phyloP scores from a whole-genome alignment of 164 flowering plant genomes.

The Dillenia turbinata region DNA sequence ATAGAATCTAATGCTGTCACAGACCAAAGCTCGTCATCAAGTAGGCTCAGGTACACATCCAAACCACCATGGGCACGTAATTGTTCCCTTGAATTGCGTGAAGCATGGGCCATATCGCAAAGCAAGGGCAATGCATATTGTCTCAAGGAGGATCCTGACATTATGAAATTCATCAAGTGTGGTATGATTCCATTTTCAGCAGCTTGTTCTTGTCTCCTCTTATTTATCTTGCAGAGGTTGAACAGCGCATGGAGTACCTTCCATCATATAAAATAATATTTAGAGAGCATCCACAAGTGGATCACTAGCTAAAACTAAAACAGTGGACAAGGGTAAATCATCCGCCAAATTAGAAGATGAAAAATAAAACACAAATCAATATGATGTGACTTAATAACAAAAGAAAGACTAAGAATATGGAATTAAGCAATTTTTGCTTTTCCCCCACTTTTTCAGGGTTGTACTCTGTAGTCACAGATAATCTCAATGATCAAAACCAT shows the following conservation, averaged over 20 bases:
- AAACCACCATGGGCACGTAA: slow-evolving; percentile 91
- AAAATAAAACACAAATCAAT: no score
- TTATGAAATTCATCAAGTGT: slow-evolving; percentile 87
- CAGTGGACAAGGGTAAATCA: no score
- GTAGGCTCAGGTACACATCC: slow-evolving; percentile 91
- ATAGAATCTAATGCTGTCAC: slow-evolving; percentile 92
- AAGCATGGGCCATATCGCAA: slow-evolving; percentile 99
- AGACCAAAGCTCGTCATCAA: slow-evolving; percentile 93
- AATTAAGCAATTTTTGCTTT: no score
- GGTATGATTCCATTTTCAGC: slow-evolving; percentile 99
- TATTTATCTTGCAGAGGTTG: slow-evolving; percentile 96
- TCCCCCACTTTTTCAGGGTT: no score
- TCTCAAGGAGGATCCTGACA: slow-evolving; percentile 79
- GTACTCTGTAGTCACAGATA: no score
- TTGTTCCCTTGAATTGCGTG: slow-evolving; percentile 94
- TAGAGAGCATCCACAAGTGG: slow-evolving; percentile 1
- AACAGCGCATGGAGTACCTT: slow-evolving; percentile 92
- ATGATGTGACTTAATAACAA: no score
- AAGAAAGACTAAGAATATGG: no score
- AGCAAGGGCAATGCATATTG: slow-evolving; percentile 85
- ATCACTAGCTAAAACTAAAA: not conserved
- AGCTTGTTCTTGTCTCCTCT: slow-evolving; percentile 98
- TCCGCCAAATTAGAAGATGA: no score
- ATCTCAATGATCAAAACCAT: no score
- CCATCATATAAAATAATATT: slow-evolving; percentile 12